Evolutionary conservation across 371 early-diverging fungal species (phyloP).

Genomic region (Amoeboaphelidium protococcarum): DNA sequence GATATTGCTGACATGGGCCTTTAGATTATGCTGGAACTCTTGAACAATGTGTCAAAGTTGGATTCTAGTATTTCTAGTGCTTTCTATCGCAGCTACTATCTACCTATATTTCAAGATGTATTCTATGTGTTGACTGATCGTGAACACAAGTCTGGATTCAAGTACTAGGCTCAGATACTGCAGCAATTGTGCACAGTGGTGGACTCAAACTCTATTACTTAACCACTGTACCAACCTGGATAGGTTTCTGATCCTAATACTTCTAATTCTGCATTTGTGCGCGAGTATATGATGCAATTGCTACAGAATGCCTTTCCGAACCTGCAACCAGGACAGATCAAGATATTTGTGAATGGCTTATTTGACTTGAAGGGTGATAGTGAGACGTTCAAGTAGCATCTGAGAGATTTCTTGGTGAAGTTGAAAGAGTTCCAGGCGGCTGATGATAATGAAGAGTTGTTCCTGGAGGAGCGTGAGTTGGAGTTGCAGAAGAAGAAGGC

Average conservation of each 20-base stretch:
- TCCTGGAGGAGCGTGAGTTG: conserved; percentile 72
- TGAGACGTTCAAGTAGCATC: conserved; percentile 55
- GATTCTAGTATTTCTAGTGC: conserved; percentile 48
- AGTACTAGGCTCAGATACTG: conserved; percentile 61
- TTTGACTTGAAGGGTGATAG: conserved; percentile 46
- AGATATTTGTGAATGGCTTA: conserved; percentile 58
- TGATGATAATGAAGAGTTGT: conserved; percentile 56
- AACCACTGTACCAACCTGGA: conserved; percentile 46
- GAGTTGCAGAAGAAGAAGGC: conserved; percentile 49
- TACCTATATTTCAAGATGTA: conserved; percentile 69
- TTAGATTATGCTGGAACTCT: conserved; percentile 49
- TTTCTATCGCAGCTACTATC: conserved; percentile 69
- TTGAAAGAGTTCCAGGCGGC: conserved; percentile 70
- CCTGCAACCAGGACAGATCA: conserved; percentile 50
- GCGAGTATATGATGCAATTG: conserved; percentile 46
- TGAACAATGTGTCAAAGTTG: conserved; percentile 39
- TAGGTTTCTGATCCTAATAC: conserved; percentile 36
- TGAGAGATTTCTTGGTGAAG: conserved; percentile 90
- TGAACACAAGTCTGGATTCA: conserved; percentile 91
- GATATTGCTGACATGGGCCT: conserved; percentile 84
- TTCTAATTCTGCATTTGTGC: conserved; percentile 46
- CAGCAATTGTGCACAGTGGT: conserved; percentile 63
- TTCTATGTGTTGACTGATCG: conserved; percentile 86
- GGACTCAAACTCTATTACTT: conserved; percentile 43
- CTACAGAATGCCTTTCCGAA: conserved; percentile 76